Percentiles rank a stretch among this genome's conserved stretches.
Conservation (phyloP, 352 stramenopile species). For the Halophytophthora polymorphica region DNA sequence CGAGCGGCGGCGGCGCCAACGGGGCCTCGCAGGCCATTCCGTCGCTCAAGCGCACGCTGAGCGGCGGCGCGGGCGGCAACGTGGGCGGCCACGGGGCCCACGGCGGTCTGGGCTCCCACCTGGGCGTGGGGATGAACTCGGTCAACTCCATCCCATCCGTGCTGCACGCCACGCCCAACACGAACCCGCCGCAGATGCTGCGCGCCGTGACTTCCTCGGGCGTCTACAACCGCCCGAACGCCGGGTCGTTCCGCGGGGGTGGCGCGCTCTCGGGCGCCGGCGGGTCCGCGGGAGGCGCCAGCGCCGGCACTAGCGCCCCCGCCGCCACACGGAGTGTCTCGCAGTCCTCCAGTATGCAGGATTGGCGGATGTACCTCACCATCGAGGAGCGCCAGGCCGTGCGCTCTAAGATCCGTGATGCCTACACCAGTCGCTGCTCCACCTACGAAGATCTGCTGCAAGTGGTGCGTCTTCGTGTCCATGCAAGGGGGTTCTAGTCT, state of each 20-base stretch:
- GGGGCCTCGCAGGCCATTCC: constrained; percentile 65
- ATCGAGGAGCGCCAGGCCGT: constrained; percentile 88
- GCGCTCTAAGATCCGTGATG: constrained; percentile 83
- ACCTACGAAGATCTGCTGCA: constrained; percentile 88
- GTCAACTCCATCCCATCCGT: constrained; percentile 82
- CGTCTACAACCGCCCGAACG: constrained; percentile 67
- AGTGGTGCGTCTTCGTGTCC: constrained; percentile 51
- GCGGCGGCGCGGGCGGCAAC: constrained; percentile 48
- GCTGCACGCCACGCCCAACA: constrained; percentile 61
- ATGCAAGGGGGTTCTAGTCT: background rate
- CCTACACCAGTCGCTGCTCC: constrained; percentile 80
- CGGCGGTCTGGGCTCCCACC: constrained; percentile 41
- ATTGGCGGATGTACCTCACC: constrained; percentile 90
- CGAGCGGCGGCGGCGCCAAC: constrained; percentile 28
- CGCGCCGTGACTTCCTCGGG: constrained; percentile 79
- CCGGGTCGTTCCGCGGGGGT: constrained; percentile 25
- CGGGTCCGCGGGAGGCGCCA: constrained; percentile 6
- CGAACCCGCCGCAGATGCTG: constrained; percentile 80
- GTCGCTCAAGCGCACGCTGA: constrained; percentile 85
- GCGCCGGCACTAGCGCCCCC: constrained; percentile 22
- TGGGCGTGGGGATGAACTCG: constrained; percentile 69
- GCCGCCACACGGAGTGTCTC: constrained; percentile 54
- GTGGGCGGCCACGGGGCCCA: constrained; percentile 29
- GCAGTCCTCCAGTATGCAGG: constrained; percentile 70
- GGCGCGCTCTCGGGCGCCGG: constrained; percentile 18